Conservation (phyloP, 176 grass and related monocot genomes). For the Zea mays region Zm-B73-REFERENCE-NAM-5.0 NC_050100.1:185785501-185786000, state of each 20-base stretch:
- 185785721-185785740: slow-evolving; percentile 74
- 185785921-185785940: slow-evolving; percentile 55
- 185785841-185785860: slow-evolving; percentile 67
- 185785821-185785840: slow-evolving; percentile 83
- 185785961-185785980: slow-evolving; percentile 67
- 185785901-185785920: slow-evolving; percentile 39
- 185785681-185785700: slow-evolving; percentile 83
- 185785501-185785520: slow-evolving; percentile 60
- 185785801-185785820: slow-evolving; percentile 83
- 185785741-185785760: slow-evolving; percentile 84
- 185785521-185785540: slow-evolving; percentile 76
- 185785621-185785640: slow-evolving; percentile 53
- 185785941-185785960: slow-evolving; percentile 66
- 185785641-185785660: slow-evolving; percentile 81
- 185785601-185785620: slow-evolving; percentile 51
- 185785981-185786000: slow-evolving; percentile 69
- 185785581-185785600: slow-evolving; percentile 57
- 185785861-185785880: slow-evolving; percentile 71
- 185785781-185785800: slow-evolving; percentile 70
- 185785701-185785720: slow-evolving; percentile 89
- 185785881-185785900: slow-evolving; percentile 54
- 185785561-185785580: slow-evolving; percentile 56
- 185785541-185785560: slow-evolving; percentile 60
- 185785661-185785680: slow-evolving; percentile 65
- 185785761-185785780: slow-evolving; percentile 88